Evolutionary conservation across 192 early-diverging fungal species (phyloP).

Genomic region (Coemansia sp.): DNA sequence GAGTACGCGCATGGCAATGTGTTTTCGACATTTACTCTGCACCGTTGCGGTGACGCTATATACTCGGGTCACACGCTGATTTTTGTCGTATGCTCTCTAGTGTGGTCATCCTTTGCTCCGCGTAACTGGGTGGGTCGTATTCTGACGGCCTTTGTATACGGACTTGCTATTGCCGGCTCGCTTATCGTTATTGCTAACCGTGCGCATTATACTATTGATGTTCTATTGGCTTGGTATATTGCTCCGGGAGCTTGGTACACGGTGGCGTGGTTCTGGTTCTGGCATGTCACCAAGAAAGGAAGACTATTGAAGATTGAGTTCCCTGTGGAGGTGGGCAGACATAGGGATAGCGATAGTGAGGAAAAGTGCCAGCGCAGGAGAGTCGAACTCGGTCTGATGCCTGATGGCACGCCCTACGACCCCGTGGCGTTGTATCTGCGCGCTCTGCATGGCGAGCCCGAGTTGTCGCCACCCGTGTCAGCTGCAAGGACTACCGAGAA

Average conservation of each 20-base stretch:
- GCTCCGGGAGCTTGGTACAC: slow-evolving; percentile 57
- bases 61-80: slow-evolving; percentile 69
- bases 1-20: slow-evolving; percentile 58
- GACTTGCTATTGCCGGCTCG: slow-evolving; percentile 58
- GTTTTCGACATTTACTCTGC: slow-evolving; percentile 60
- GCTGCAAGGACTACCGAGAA: background rate
- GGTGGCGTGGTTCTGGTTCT: slow-evolving; percentile 59
- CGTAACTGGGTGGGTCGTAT: slow-evolving; percentile 45
- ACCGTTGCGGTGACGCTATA: slow-evolving; percentile 67
- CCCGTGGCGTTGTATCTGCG: slow-evolving; percentile 41
- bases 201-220: slow-evolving; percentile 66
- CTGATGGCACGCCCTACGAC: slow-evolving; percentile 52
- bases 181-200: slow-evolving; percentile 64
- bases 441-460: slow-evolving; percentile 14
- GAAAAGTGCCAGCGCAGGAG: slow-evolving; percentile 43
- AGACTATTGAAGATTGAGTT: slow-evolving; percentile 54
- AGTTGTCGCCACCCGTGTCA: slow-evolving; percentile 16
- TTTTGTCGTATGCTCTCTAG: slow-evolving; percentile 61
- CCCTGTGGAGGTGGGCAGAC: slow-evolving; percentile 51
- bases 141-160: slow-evolving; percentile 50
- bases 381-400: slow-evolving; percentile 39
- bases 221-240: slow-evolving; percentile 64
- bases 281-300: slow-evolving; percentile 52
- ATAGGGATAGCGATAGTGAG: slow-evolving; percentile 30
- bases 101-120: slow-evolving; percentile 63